Percentiles rank a stretch among this genome's conserved stretches.
Evolutionary conservation across 345 rosid genomes (phyloP).

Genomic region (Litchi chinensis): DNA sequence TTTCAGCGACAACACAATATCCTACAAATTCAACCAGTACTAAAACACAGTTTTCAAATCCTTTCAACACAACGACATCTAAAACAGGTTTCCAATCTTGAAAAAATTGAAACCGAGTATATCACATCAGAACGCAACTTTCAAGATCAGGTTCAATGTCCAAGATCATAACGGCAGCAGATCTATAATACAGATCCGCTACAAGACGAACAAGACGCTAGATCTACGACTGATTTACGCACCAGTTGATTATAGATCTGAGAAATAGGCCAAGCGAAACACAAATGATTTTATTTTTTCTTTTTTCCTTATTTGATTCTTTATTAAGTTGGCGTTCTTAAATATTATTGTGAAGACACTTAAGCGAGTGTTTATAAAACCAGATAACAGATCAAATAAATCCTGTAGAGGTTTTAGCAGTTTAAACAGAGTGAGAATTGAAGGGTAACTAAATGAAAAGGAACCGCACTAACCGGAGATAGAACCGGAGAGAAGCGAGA

Average conservation of each 20-base stretch:
- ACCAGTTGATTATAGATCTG: background rate
- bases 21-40: no score
- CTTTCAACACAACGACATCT: no score
- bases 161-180: background rate
- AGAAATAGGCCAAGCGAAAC: background rate
- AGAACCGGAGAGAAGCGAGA: constrained; percentile 18
- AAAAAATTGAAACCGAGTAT: background rate
- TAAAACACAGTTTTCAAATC: no score
- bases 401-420: background rate
- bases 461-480: constrained; percentile 41
- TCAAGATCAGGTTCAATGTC: background rate
- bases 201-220: background rate
- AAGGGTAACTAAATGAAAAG: constrained; percentile 22
- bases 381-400: background rate
- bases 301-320: background rate
- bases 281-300: background rate
- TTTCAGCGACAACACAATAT: no score
- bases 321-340: background rate
- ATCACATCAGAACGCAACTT: background rate
- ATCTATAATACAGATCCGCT: constrained; percentile 21
- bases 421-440: background rate
- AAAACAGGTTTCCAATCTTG: no score
- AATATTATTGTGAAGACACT: background rate
- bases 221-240: constrained; percentile 9
- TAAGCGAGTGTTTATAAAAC: background rate